Evolutionary conservation across 352 stramenopile species (phyloP).

Genomic region (Phytopythium kandeliae): DNA sequence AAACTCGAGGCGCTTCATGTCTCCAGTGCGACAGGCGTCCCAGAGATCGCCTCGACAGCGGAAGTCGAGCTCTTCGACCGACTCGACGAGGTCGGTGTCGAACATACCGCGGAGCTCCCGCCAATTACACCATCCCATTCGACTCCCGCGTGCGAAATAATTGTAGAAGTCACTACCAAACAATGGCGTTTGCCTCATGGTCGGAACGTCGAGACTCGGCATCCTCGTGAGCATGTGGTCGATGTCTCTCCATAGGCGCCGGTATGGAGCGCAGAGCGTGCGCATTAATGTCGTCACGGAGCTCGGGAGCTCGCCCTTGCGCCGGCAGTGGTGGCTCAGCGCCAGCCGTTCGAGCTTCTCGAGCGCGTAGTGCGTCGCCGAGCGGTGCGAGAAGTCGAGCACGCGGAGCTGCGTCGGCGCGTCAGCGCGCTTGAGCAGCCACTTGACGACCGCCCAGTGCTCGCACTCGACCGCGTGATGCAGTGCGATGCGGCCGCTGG

Average conservation of each 20-base stretch:
- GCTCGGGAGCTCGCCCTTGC: neutral
- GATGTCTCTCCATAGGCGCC: conserved; percentile 24
- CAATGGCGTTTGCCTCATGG: too few species aligned
- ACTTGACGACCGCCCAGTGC: conserved; percentile 20
- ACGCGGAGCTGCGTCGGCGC: conserved; percentile 30
- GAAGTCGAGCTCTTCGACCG: conserved; percentile 22
- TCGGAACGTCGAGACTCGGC: neutral
- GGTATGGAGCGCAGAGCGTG: conserved; percentile 18
- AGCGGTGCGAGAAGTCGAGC: conserved; percentile 29
- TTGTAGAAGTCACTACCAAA: too few species aligned
- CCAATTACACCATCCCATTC: too few species aligned
- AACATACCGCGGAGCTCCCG: too few species aligned
- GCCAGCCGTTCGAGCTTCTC: conserved; percentile 33
- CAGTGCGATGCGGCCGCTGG: conserved; percentile 33
- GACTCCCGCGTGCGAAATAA: too few species aligned
- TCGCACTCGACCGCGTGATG: conserved; percentile 49
- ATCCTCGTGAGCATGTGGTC: conserved; percentile 28
- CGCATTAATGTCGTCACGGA: conserved; percentile 10
- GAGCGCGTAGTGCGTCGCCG: conserved; percentile 40
- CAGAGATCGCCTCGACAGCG: conserved; percentile 40
- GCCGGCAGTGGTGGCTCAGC: conserved; percentile 3
- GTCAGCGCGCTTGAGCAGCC: conserved; percentile 30
- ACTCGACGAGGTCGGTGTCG: conserved; percentile 6
- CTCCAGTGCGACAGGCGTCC: conserved; percentile 33
- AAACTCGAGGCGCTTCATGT: conserved; percentile 30